Evolutionary conservation across 768 basidiomycete genomes (phyloP), one percentile per base, ranked within the genome.

Genomic region (Coprinopsis sp.): DNA sequence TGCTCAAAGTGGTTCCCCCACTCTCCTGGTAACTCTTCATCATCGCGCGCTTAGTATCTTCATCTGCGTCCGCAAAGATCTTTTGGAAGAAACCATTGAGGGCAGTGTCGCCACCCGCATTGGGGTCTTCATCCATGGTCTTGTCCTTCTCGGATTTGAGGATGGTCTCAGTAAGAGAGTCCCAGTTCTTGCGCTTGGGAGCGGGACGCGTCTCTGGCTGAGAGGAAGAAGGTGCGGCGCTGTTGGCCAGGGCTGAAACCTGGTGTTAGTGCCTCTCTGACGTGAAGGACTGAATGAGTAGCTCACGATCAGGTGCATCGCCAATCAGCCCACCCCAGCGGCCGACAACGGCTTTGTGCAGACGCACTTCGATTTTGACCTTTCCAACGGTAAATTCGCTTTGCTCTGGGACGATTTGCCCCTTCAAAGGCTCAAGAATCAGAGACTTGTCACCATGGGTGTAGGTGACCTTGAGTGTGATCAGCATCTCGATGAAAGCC

Each of bases 21-120:
- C 89, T 91, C 71, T 99, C 95, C 50, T 77, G 74, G 64, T 90
- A 97, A 60, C 91, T 94, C 77, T 99, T 99, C 83, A 97, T 82
- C 93, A 99, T 99, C 3, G 96, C 96, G 29, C 84, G 78, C 57
- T 75, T 81, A 12, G 94, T 91, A 57, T 99, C 90, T 0, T 92
- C 89, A 55, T 96, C 92, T 21, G 94, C 88, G 62, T 88, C 89
- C 5, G 77, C 74, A 58, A 87, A 99, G 51, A 99, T 80, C 69
- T 90, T 87, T 60, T 89, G 87, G 80, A 94, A 94, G 70, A 95
- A 90, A 23, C 73, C 58, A 65, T 97, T 95, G 48, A 96, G 76
- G 4, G 88, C 81, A 48, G 71, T 77, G 63, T 96, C 93, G 18
- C 94, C 94, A 19, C 89, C 89, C 14, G 84, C 82, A 63, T 96